Percentiles rank a stretch among this genome's conserved stretches.
Conservation (phyloP, 768 basidiomycete genomes). For the Amanita thiersii region DNA sequence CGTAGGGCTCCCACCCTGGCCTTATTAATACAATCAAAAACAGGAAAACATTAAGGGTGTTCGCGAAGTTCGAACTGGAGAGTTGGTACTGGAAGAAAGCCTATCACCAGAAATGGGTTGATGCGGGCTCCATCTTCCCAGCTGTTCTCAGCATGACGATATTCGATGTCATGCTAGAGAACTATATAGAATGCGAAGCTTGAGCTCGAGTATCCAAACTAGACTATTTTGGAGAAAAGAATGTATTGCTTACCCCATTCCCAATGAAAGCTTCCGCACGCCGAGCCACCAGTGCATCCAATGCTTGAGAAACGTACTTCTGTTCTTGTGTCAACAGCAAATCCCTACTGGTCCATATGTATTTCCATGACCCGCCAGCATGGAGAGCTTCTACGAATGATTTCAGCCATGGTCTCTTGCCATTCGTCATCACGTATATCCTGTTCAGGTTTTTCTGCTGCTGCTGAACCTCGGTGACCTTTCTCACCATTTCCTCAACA, state of each 20-base stretch:
- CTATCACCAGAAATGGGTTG: conserved; percentile 26
- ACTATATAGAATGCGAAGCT: conserved; percentile 17
- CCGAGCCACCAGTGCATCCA: conserved; percentile 47
- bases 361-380: conserved; percentile 33
- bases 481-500: conserved; percentile 29
- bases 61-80: no score
- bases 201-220: not conserved
- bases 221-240: not conserved
- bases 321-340: conserved; percentile 36
- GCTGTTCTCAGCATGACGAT: conserved; percentile 27
- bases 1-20: no score
- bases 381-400: conserved; percentile 27
- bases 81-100: no score
- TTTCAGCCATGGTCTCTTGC: conserved; percentile 33
- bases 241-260: conserved; percentile 38
- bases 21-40: no score
- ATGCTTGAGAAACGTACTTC: conserved; percentile 38
- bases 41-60: no score
- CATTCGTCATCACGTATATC: conserved; percentile 46
- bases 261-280: conserved; percentile 45
- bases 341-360: conserved; percentile 36
- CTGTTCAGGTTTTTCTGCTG: not conserved
- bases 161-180: conserved; percentile 33
- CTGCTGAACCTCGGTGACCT: conserved; percentile 28
- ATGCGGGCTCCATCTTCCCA: conserved; percentile 15